Conservation (phyloP, 1,284 basidiomycete species). For the Cryptococcus floricola region DNA sequence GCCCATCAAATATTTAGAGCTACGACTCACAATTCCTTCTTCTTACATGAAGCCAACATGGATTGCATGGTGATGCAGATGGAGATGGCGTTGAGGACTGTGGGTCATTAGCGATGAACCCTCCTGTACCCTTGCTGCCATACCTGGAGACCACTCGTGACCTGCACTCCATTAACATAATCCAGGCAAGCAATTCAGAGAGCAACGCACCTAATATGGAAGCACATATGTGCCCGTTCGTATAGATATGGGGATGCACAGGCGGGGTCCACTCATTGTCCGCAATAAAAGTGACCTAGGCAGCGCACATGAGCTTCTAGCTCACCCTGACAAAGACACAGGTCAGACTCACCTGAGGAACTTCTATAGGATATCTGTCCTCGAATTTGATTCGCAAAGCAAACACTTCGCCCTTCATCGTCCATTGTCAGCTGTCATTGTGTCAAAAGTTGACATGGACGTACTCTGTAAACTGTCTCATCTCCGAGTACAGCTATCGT, state of each 20-base stretch:
- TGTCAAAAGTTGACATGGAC: background rate
- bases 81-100: conserved; percentile 46
- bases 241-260: conserved; percentile 48
- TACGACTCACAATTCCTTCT: conserved; percentile 39
- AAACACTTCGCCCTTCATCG: conserved; percentile 40
- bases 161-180: conserved; percentile 18
- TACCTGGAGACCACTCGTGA: conserved; percentile 47
- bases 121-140: too few species aligned
- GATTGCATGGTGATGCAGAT: conserved; percentile 51
- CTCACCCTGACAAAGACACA: too few species aligned
- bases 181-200: too few species aligned
- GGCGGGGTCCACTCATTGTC: conserved; percentile 40
- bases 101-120: background rate
- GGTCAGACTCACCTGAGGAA: conserved; percentile 33
- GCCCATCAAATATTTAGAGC: background rate
- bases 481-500: conserved; percentile 41
- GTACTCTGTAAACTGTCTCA: conserved; percentile 43
- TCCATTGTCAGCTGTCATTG: conserved; percentile 3
- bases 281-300: conserved; percentile 47
- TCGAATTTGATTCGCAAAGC: conserved; percentile 42
- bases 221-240: conserved; percentile 50
- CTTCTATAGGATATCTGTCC: conserved; percentile 46
- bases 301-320: too few species aligned
- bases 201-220: conserved; percentile 41
- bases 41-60: conserved; percentile 50